phyloP scores from a whole-genome alignment of 805 yeast genomes.

The Candida coleopterorum region DNA sequence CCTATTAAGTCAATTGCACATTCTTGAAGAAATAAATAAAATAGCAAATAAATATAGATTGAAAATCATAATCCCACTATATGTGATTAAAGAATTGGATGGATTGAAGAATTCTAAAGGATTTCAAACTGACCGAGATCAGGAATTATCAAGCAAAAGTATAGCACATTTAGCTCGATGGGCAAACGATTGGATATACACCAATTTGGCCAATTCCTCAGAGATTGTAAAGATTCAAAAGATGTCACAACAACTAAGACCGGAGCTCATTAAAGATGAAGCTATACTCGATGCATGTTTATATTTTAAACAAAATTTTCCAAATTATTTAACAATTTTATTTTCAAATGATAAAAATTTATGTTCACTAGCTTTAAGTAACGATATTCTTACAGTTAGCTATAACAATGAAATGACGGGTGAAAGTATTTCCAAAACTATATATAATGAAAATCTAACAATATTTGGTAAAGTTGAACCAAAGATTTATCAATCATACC shows the following conservation, averaged over 20 bases:
- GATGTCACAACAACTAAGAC: conserved; percentile 47
- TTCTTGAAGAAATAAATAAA: conserved; percentile 49
- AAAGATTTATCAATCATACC: background rate
- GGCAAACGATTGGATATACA: conserved; percentile 77
- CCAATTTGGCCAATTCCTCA: conserved; percentile 47
- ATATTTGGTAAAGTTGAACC: conserved; percentile 16
- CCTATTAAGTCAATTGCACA: conserved; percentile 58
- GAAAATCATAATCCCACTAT: conserved; percentile 60
- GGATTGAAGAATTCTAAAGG: conserved; percentile 55
- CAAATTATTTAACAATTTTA: conserved; percentile 45
- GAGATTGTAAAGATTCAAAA: conserved; percentile 63
- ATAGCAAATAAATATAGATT: conserved; percentile 40
- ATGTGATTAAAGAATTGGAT: conserved; percentile 76
- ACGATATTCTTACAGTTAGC: conserved; percentile 61
- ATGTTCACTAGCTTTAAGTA: conserved; percentile 70
- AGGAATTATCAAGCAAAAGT: conserved; percentile 16
- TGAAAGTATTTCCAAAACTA: conserved; percentile 35
- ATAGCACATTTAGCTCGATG: conserved; percentile 59
- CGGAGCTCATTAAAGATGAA: conserved; percentile 57
- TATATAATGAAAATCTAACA: conserved; percentile 29
- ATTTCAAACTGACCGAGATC: conserved; percentile 11
- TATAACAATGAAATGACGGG: conserved; percentile 44
- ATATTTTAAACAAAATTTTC: conserved; percentile 44
- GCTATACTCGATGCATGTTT: conserved; percentile 82
- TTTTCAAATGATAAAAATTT: conserved; percentile 82